Evolutionary conservation across 768 basidiomycete species (phyloP), one percentile per base, ranked within the genome.

Genomic region (Atractiella rhizophila): DNA sequence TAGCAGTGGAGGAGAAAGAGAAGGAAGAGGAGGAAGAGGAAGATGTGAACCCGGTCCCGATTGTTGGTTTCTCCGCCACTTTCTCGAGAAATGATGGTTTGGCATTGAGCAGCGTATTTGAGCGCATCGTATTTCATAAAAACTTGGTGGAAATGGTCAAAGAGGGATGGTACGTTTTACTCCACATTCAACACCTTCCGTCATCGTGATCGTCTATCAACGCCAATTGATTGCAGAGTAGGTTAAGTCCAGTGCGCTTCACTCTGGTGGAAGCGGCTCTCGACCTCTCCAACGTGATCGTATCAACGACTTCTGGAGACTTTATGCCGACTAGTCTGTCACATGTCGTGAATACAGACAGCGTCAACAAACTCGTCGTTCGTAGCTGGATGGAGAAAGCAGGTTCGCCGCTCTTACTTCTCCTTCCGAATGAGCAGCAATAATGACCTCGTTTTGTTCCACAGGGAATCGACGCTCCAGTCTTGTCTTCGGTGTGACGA

Each of bases 1-100:
- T n/a, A n/a, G n/a, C n/a, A n/a, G n/a, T n/a, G n/a, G n/a, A n/a
- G n/a, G n/a, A n/a, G n/a, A n/a, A n/a, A n/a, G n/a, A n/a, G n/a
- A n/a, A n/a, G n/a, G n/a, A n/a, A n/a, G n/a, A n/a, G n/a, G n/a
- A n/a, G n/a, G n/a, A n/a, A n/a, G n/a, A n/a, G n/a, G n/a, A n/a
- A n/a, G n/a, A n/a, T n/a, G n/a, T n/a, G 19, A 15, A 26, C 11
- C 18, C 10, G 15, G 69, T 86, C 21, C 82, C 86, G 2, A 72
- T 91, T 37, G 66, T 96, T 33, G 88, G 86, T 0, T 91, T 96
- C 56, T 83, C 82, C 40, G 88, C 88, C 2, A 96, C 88, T 0
- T 91, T 91, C 61, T 74, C 72, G 48, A 68, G 88, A 23, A 79
- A 86, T 48, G 88, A 96, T 50, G 78, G 82, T 4, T 63, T 86